Percentiles rank a stretch among this genome's conserved stretches.
These are phyloP conservation scores for Coemansia sp. DNA, from an alignment of 192 early-diverging fungal species.

Conservation along the genomic window DNA sequence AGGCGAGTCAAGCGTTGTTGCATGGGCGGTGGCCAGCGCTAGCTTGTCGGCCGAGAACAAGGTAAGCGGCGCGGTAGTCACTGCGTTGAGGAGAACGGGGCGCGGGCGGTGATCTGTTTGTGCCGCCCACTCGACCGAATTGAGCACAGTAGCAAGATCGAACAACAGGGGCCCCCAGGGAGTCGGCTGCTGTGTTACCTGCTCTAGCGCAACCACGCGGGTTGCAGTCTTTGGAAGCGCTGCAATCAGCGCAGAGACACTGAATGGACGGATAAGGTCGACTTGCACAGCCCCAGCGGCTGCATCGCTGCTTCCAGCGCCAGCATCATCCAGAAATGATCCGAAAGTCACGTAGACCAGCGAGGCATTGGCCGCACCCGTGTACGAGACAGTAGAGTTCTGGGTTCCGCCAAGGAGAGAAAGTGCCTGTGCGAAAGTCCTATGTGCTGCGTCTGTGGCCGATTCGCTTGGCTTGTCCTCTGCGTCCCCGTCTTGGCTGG, in stretches of 20 bases:
- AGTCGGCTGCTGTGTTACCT: conserved; percentile 60
- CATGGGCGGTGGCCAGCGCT: conserved; percentile 27
- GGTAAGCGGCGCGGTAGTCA: conserved; percentile 25
- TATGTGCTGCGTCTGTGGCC: conserved; percentile 1
- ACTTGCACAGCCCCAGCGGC: conserved; percentile 74
- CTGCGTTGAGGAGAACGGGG: conserved; percentile 43
- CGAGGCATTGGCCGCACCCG: conserved; percentile 60
- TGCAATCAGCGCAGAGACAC: conserved; percentile 57
- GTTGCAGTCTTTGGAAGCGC: conserved; percentile 67
- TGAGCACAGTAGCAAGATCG: conserved; percentile 77
- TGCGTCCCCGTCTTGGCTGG: neutral
- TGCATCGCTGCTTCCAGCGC: conserved; percentile 49
- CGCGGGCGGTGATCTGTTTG: conserved; percentile 36
- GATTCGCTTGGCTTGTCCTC: conserved; percentile 2
- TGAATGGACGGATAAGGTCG: conserved; percentile 79
- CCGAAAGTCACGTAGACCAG: conserved; percentile 76
- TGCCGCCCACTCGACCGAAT: conserved; percentile 59
- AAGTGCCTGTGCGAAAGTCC: conserved; percentile 24
- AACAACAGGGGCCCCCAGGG: conserved; percentile 83
- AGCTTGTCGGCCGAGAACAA: conserved; percentile 28
- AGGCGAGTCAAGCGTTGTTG: conserved; percentile 21
- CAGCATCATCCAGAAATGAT: conserved; percentile 1
- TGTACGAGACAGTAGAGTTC: conserved; percentile 23
- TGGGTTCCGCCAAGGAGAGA: conserved; percentile 18
- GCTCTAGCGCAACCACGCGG: conserved; percentile 67